Evolutionary conservation across 2,329 filamentous ascomycete genomes (phyloP).

Genomic region (Clarireedia sp.): DNA sequence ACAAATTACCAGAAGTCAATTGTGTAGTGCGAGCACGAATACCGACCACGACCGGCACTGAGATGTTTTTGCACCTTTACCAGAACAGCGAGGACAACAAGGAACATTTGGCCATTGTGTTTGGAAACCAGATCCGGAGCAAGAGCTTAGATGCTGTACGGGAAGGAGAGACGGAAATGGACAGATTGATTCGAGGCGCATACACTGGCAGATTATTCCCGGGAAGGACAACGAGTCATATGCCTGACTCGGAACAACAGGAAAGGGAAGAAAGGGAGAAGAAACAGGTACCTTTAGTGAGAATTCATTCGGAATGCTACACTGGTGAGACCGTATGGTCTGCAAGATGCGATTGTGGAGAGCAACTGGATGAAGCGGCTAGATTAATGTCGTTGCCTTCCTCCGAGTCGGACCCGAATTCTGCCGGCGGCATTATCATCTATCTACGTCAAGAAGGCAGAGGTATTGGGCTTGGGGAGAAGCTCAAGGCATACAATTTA

Average conservation of each 20-base stretch:
- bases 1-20: conserved; percentile 73
- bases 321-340: conserved; percentile 99
- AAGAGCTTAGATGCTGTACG: conserved; percentile 61
- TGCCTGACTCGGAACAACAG: conserved; percentile 9
- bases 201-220: conserved; percentile 85
- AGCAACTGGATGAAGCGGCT: conserved; percentile 94
- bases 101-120: conserved; percentile 95
- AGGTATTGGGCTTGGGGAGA: conserved; percentile 89
- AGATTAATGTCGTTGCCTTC: conserved; percentile 75
- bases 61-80: conserved; percentile 97
- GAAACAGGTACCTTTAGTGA: conserved; percentile 56
- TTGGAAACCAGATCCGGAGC: conserved; percentile 77
- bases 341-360: conserved; percentile 92
- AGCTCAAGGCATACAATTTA: conserved; percentile 95
- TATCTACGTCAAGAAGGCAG: conserved; percentile 94
- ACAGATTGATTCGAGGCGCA: conserved; percentile 88
- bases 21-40: conserved; percentile 93
- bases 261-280: conserved; percentile 3
- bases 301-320: conserved; percentile 97
- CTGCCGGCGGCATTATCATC: conserved; percentile 76
- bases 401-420: conserved; percentile 31
- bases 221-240: conserved; percentile 55
- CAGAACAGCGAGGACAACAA: conserved; percentile 89
- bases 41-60: conserved; percentile 80
- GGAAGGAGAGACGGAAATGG: conserved; percentile 75